These are phyloP conservation scores for Tuctoria greenei DNA, from an alignment of 176 grass and related monocot genomes.

Conservation along the genomic window DNA sequence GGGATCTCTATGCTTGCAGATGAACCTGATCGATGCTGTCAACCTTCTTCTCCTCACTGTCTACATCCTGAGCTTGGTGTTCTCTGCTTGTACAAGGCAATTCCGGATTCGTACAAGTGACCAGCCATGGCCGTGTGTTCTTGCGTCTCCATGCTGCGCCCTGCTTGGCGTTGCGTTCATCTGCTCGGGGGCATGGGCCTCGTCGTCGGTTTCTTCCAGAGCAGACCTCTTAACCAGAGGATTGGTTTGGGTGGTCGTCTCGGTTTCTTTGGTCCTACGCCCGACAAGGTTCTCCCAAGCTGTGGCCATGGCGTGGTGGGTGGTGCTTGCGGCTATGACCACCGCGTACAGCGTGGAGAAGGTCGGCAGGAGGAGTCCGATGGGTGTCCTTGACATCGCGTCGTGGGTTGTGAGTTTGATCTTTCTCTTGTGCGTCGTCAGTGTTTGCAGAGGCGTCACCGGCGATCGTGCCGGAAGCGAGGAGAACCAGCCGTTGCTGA, in stretches of 20 bases:
- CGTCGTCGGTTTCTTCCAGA: background rate
- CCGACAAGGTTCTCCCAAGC: constrained; percentile 38
- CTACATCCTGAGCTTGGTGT: constrained; percentile 40
- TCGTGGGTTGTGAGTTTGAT: constrained; percentile 45
- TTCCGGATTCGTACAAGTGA: background rate
- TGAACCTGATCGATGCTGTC: constrained; percentile 33
- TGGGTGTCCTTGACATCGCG: constrained; percentile 43
- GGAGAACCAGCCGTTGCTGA: constrained; percentile 46
- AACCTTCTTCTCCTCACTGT: constrained; percentile 43
- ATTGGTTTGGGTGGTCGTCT: constrained; percentile 46
- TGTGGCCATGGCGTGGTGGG: constrained; percentile 51
- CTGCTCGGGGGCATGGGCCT: constrained; percentile 27
- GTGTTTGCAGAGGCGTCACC: background rate
- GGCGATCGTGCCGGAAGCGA: background rate
- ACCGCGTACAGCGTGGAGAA: constrained; percentile 49
- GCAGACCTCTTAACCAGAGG: constrained; percentile 31
- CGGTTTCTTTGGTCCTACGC: constrained; percentile 43
- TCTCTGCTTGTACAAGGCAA: constrained; percentile 28
- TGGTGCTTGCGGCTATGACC: constrained; percentile 34
- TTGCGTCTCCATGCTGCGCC: constrained; percentile 39
- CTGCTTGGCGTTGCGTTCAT: constrained; percentile 34
- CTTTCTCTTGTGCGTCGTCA: constrained; percentile 40
- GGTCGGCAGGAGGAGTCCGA: background rate
- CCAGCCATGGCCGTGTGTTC: constrained; percentile 6
- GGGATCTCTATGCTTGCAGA: constrained; percentile 44